These are phyloP conservation scores for Thyridium curvatum DNA, from an alignment of 2,329 filamentous ascomycete species.

Conservation along the genomic window DNA sequence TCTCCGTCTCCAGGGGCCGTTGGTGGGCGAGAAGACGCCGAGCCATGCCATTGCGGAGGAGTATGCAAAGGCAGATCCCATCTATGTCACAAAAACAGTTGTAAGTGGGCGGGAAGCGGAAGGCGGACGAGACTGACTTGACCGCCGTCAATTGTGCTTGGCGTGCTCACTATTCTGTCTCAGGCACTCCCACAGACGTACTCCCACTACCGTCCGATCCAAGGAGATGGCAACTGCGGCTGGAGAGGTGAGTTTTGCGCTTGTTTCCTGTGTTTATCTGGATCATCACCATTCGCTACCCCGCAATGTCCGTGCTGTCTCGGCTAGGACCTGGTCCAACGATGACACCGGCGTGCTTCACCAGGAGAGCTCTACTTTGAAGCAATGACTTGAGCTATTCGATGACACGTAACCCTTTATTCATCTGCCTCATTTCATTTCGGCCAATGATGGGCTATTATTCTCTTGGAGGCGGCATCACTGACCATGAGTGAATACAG, in stretches of 20 bases:
- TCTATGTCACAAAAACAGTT: conserved; percentile 80
- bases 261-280: no score
- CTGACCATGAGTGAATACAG: conserved; percentile 37
- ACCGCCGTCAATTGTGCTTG: background rate
- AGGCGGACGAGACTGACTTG: conserved; percentile 1
- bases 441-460: background rate
- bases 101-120: conserved; percentile 45
- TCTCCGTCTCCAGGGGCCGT: conserved; percentile 57
- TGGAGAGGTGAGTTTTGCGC: conserved; percentile 74
- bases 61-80: conserved; percentile 81
- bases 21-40: conserved; percentile 72
- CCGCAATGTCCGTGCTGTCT: background rate
- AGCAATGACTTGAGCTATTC: no score
- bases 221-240: conserved; percentile 92
- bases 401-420: no score
- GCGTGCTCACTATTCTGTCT: conserved; percentile 1
- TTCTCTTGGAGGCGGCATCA: background rate
- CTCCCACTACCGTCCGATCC: conserved; percentile 78
- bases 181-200: conserved; percentile 79
- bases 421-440: no score
- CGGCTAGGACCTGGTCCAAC: background rate
- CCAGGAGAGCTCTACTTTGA: no score
- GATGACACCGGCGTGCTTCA: background rate
- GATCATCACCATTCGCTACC: no score
- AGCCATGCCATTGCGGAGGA: conserved; percentile 74